A percentile compares a stretch with the other conserved stretches of the same genome.
phyloP scores from a whole-genome alignment of 139 green algal genomes.

The Haematococcus sp. region DNA sequence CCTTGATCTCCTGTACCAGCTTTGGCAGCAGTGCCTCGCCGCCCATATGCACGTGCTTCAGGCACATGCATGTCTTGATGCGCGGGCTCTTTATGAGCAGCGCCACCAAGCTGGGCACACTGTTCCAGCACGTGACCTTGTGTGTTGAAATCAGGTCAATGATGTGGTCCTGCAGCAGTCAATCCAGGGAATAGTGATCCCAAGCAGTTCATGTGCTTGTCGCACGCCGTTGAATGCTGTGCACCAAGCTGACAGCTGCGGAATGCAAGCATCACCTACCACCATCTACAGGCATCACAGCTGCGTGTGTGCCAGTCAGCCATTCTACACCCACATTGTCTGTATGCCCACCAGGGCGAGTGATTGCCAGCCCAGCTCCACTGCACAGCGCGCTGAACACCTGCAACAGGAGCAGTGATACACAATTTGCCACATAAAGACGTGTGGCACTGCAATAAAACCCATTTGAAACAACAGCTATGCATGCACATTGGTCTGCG shows the following conservation, averaged over 20 bases:
- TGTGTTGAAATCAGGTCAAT: slow-evolving; percentile 1
- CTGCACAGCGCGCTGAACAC: not conserved
- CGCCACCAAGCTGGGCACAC: not conserved
- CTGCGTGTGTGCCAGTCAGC: too few species aligned
- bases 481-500: too few species aligned
- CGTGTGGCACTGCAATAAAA: too few species aligned
- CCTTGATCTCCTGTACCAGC: not conserved
- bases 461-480: too few species aligned
- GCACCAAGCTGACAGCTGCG: too few species aligned
- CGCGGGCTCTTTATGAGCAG: not conserved
- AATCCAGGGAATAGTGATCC: too few species aligned
- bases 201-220: too few species aligned
- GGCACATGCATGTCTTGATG: not conserved
- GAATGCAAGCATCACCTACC: too few species aligned
- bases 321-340: slow-evolving; percentile 13
- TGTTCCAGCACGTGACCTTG: slow-evolving; percentile 1
- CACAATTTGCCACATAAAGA: too few species aligned
- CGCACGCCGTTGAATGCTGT: too few species aligned
- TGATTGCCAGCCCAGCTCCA: slow-evolving; percentile 15
- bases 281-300: too few species aligned
- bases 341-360: slow-evolving; percentile 18
- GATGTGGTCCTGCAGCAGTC: slow-evolving; percentile 9
- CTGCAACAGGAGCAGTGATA: too few species aligned
- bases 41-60: not conserved
- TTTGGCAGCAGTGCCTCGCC: slow-evolving; percentile 18